These are phyloP conservation scores for Phytomonas francai DNA, from an alignment of 208 protist species.

Conservation along the genomic window DNA sequence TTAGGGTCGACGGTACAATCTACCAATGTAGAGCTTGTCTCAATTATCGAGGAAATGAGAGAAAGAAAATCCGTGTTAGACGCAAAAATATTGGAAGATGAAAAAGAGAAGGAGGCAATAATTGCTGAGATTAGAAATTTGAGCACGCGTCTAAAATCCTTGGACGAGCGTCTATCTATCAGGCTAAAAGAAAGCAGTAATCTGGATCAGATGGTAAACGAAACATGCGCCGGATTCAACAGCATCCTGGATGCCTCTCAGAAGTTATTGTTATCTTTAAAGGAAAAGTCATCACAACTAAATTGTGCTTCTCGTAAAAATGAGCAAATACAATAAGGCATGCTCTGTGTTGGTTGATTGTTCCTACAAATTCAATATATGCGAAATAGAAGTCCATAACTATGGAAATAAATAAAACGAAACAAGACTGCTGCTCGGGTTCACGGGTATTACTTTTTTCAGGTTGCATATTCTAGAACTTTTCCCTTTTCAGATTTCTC, in stretches of 20 bases:
- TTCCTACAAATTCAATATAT: not conserved
- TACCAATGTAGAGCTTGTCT: slow-evolving; percentile 81
- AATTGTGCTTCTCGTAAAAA: not conserved
- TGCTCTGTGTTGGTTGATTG: not conserved
- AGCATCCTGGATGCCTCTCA: slow-evolving; percentile 85
- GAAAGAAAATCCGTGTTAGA: slow-evolving; percentile 64
- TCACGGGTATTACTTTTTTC: not conserved
- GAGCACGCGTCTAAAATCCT: slow-evolving; percentile 23
- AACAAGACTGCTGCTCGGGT: not conserved
- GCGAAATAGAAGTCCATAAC: not conserved
- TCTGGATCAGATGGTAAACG: slow-evolving; percentile 67
- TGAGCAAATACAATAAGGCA: not conserved
- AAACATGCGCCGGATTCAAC: slow-evolving; percentile 79
- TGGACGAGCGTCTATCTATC: slow-evolving; percentile 48
- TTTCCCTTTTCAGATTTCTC: not conserved
- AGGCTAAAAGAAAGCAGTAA: slow-evolving; percentile 49
- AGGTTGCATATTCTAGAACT: not conserved
- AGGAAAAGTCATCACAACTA: slow-evolving; percentile 42
- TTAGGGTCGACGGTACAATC: slow-evolving; percentile 75
- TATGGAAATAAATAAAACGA: not conserved
- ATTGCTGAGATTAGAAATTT: slow-evolving; percentile 48
- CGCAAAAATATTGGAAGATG: slow-evolving; percentile 59
- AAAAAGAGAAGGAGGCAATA: slow-evolving; percentile 49
- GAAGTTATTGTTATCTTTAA: slow-evolving; percentile 59
- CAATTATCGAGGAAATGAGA: slow-evolving; percentile 86